Conservation (phyloP, 306 rosid genomes). For the Vicia faba region DNA sequence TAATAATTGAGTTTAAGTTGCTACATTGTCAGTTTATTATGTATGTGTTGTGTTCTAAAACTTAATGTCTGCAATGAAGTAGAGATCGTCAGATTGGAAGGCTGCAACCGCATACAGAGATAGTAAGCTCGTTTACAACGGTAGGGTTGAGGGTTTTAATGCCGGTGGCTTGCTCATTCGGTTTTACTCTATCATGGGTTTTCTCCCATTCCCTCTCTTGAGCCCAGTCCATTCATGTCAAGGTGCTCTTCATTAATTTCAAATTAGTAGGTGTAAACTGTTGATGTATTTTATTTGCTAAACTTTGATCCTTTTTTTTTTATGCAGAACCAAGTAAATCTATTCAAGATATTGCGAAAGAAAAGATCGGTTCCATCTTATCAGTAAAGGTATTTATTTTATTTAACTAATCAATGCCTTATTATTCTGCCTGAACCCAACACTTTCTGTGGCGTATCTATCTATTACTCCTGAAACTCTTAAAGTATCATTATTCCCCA, state of each 20-base stretch:
- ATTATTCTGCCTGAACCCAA: not conserved
- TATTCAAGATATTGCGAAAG: conserved; percentile 72
- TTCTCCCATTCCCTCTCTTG: conserved; percentile 82
- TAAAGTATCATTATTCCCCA: too few relatives aligned
- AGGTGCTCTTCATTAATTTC: conserved; percentile 49
- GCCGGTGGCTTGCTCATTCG: conserved; percentile 75
- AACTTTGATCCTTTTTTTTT: conserved; percentile 43
- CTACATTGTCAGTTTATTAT: too few relatives aligned
- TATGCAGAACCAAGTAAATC: conserved; percentile 60
- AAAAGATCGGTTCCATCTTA: conserved; percentile 55
- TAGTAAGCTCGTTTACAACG: conserved; percentile 62
- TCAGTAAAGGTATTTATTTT: conserved; percentile 62
- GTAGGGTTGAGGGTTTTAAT: conserved; percentile 74
- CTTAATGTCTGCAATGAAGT: conserved; percentile 80
- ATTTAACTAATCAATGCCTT: conserved; percentile 19
- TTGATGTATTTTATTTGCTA: too few relatives aligned
- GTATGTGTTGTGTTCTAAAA: conserved; percentile 48
- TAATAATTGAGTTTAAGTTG: too few relatives aligned
- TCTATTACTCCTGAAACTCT: too few relatives aligned
- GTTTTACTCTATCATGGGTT: conserved; percentile 70
- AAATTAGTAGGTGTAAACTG: too few relatives aligned
- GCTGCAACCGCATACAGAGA: conserved; percentile 64
- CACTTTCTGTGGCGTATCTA: not conserved
- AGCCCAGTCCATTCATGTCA: conserved; percentile 73
- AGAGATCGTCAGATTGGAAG: conserved; percentile 93